Conservation (phyloP, 2,329 filamentous ascomycete genomes). For the Kalmusia sp. region DNA sequence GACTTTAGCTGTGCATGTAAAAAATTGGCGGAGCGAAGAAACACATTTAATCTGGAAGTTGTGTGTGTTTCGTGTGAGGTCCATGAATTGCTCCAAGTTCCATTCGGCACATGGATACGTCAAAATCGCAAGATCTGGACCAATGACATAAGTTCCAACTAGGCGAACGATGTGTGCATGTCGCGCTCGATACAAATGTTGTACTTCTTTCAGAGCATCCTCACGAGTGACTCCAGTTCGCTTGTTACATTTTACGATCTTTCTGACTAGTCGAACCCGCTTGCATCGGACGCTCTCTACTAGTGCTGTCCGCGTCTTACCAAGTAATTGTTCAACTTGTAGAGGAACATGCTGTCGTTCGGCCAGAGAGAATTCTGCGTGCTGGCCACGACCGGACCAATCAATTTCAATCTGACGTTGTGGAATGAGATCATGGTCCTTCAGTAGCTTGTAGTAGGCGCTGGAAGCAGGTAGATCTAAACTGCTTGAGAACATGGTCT, state of each 20-base stretch:
- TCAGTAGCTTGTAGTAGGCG: constrained; percentile 6
- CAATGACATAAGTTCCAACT: constrained; percentile 25
- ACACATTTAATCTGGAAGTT: background rate
- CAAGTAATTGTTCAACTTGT: constrained; percentile 9
- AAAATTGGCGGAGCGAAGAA: constrained; percentile 4
- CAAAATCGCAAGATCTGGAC: constrained; percentile 21
- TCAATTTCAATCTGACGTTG: constrained; percentile 3
- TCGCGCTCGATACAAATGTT: constrained; percentile 22
- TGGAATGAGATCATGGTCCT: constrained; percentile 9
- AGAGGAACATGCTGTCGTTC: constrained; percentile 9
- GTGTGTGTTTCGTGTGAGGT: background rate
- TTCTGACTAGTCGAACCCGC: constrained; percentile 23
- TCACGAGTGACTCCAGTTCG: constrained; percentile 17
- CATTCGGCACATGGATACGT: constrained; percentile 27
- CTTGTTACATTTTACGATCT: constrained; percentile 22
- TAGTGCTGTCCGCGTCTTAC: constrained; percentile 14
- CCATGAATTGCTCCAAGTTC: constrained; percentile 24
- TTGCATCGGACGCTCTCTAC: constrained; percentile 28
- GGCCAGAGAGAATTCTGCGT: constrained; percentile 7
- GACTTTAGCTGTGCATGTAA: constrained; percentile 19
- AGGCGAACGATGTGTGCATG: constrained; percentile 28
- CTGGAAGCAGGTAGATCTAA: background rate
- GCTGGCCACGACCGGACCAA: constrained; percentile 17
- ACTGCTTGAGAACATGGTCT: background rate
- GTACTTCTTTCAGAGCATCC: constrained; percentile 25